A percentile compares a stretch with the other conserved stretches of the same genome.
These are phyloP conservation scores for Tuber borchii DNA, from an alignment of 495 filamentous ascomycete species.

Conservation along the genomic window DNA sequence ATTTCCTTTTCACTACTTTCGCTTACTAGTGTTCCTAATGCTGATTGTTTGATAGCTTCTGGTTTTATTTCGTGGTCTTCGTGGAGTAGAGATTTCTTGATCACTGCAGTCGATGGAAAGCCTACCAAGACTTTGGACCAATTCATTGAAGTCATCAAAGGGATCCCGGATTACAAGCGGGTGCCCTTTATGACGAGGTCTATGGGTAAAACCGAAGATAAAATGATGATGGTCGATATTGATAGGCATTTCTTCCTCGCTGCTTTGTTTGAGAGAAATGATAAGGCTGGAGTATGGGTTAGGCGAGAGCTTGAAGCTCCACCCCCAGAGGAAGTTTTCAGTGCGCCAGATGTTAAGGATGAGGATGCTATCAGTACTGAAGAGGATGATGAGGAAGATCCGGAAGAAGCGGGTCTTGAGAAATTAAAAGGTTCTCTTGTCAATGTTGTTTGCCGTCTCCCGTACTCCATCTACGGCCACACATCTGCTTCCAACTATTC, in stretches of 20 bases:
- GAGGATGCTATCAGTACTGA: conserved; percentile 22
- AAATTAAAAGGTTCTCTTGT: conserved; percentile 37
- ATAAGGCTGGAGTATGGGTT: conserved; percentile 34
- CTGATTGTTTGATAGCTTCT: conserved; percentile 27
- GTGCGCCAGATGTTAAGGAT: neutral
- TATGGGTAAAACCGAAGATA: conserved; percentile 39
- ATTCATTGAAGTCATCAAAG: conserved; percentile 40
- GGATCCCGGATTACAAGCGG: conserved; percentile 36
- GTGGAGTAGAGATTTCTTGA: conserved; percentile 41
- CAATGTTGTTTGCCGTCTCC: conserved; percentile 41
- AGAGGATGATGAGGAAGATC: conserved; percentile 39
- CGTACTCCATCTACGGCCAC: conserved; percentile 41
- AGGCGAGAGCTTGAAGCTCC: conserved; percentile 37
- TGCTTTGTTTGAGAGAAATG: conserved; percentile 39
- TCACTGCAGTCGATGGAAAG: conserved; percentile 40
- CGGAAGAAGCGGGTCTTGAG: conserved; percentile 37
- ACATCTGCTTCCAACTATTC: conserved; percentile 42
- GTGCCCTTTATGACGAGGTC: conserved; percentile 41
- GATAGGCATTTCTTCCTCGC: conserved; percentile 43
- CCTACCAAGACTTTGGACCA: conserved; percentile 41
- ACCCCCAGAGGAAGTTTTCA: conserved; percentile 17
- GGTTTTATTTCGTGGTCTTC: conserved; percentile 42
- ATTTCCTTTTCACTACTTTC: conserved; percentile 2
- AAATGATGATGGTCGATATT: conserved; percentile 42
- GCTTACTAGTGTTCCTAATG: conserved; percentile 13